phyloP scores from a whole-genome alignment of 768 basidiomycete genomes.

The Porphyrellus cyaneotinctus region DNA sequence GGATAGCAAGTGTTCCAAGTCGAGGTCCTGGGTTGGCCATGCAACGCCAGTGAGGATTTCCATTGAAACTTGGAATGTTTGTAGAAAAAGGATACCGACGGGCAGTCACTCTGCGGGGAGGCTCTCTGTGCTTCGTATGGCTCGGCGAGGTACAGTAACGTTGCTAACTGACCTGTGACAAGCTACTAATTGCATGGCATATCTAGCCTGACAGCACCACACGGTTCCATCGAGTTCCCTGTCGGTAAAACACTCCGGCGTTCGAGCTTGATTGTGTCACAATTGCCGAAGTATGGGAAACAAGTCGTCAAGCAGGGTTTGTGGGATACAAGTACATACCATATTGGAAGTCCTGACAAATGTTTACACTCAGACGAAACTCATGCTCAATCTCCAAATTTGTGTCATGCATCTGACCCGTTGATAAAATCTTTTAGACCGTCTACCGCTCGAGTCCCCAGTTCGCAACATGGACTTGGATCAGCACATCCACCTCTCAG shows the following conservation, averaged over 20 bases:
- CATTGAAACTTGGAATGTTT: background rate
- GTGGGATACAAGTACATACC: no score
- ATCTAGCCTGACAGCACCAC: conserved; percentile 20
- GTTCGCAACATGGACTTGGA: no score
- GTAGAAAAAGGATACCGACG: conserved; percentile 10
- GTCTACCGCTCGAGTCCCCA: no score
- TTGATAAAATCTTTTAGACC: no score
- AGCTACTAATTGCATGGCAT: conserved; percentile 29
- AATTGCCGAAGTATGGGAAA: no score
- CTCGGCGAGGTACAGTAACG: background rate
- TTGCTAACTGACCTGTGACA: conserved; percentile 16
- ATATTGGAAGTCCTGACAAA: no score
- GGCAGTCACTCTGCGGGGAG: background rate
- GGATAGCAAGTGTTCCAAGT: conserved; percentile 2
- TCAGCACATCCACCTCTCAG: no score
- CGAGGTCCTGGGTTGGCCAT: conserved; percentile 7
- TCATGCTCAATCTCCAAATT: no score
- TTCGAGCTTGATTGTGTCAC: background rate
- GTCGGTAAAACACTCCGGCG: conserved; percentile 3
- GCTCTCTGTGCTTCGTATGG: background rate
- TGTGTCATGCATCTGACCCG: no score
- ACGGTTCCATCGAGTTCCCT: conserved; percentile 3
- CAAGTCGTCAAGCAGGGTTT: no score
- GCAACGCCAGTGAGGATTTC: background rate
- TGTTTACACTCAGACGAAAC: no score